Evolutionary conservation across 1,284 basidiomycete species (phyloP), one percentile per base, ranked within the genome.

Genomic region (Puccinia polysora): DNA sequence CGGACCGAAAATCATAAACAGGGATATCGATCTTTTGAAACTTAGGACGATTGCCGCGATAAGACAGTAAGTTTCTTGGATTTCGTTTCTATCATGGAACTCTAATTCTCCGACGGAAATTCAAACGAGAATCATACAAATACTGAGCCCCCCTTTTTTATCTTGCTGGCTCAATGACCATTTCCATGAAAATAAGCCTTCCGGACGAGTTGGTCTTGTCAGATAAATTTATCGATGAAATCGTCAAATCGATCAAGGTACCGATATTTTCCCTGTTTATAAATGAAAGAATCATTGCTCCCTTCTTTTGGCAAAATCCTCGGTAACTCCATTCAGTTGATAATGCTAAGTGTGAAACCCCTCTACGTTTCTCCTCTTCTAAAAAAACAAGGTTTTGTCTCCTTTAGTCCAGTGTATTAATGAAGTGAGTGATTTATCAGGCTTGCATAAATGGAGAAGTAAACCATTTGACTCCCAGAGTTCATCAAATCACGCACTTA

Each of bases 341-440:
- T 15, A 47, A 47, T 50, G 0, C 4, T 36, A 36, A 52, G 1
- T 8, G 38, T 52, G 1, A 32, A 32, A 30, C 18, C 28, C 10
- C 10, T 36, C 12, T 20, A 65, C 49, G 40, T 30, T 43, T 55
- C 55, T 15, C 14, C 49, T 38, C 64, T 50, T 32, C 55, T 65
- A 20, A n/a, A n/a, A n/a, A 15, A 52, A 2, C 36, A 15, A 65
- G 64, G 40, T 30, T 43, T 55, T 65, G 32, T 15, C 49, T 38
- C 64, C 64, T 32, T 65, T 65, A 20, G 40, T 65, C 28, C 49
- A 53, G 20, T 65, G 50, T 45, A 14, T 65, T 15, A 65, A 65
- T 40, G 50, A 65, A n/a, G 64, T 65, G 30, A 40, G 64, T 53
- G 28, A 56, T 28, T 56, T 30, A 18, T 28, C 18, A 56, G 23